Evolutionary conservation across 805 yeast species (phyloP).

Genomic region (Kodamaea leandrae): DNA sequence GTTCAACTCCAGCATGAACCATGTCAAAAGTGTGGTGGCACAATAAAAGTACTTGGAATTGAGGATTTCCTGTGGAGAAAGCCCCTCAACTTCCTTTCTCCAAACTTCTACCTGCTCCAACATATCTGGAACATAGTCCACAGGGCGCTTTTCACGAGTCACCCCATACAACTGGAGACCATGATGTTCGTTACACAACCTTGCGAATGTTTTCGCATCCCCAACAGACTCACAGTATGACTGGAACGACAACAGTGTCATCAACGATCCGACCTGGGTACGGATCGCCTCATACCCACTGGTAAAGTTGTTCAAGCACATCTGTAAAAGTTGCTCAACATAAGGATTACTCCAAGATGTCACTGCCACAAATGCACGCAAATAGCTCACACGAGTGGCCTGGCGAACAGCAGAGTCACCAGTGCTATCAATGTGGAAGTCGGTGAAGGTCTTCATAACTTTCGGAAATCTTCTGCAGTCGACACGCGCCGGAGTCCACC

Average conservation of each 20-base stretch:
- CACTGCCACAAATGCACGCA: slow-evolving; percentile 50
- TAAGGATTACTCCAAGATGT: slow-evolving; percentile 55
- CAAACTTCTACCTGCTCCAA: slow-evolving; percentile 45
- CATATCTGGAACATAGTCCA: slow-evolving; percentile 36
- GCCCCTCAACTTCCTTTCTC: slow-evolving; percentile 32
- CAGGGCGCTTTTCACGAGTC: slow-evolving; percentile 23
- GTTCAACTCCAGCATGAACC: slow-evolving; percentile 53
- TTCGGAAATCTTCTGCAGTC: slow-evolving; percentile 67
- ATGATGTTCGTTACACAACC: slow-evolving; percentile 28
- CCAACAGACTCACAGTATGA: slow-evolving; percentile 43
- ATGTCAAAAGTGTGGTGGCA: slow-evolving; percentile 61
- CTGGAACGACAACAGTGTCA: slow-evolving; percentile 46
- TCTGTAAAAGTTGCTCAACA: slow-evolving; percentile 41
- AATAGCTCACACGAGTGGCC: slow-evolving; percentile 56
- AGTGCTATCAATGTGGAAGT: slow-evolving; percentile 45
- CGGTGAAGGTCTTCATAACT: slow-evolving; percentile 43
- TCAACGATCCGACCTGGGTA: slow-evolving; percentile 58
- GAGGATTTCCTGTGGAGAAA: slow-evolving; percentile 54
- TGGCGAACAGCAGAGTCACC: slow-evolving; percentile 65
- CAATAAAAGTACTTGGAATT: slow-evolving; percentile 61
- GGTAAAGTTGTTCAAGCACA: slow-evolving; percentile 48
- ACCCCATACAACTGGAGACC: slow-evolving; percentile 34
- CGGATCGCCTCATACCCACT: slow-evolving; percentile 77
- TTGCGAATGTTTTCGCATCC: slow-evolving; percentile 39
- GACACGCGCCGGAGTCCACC: slow-evolving; percentile 68